phyloP scores from a whole-genome alignment of 352 stramenopile species.

The Pythium plurisporium region DNA sequence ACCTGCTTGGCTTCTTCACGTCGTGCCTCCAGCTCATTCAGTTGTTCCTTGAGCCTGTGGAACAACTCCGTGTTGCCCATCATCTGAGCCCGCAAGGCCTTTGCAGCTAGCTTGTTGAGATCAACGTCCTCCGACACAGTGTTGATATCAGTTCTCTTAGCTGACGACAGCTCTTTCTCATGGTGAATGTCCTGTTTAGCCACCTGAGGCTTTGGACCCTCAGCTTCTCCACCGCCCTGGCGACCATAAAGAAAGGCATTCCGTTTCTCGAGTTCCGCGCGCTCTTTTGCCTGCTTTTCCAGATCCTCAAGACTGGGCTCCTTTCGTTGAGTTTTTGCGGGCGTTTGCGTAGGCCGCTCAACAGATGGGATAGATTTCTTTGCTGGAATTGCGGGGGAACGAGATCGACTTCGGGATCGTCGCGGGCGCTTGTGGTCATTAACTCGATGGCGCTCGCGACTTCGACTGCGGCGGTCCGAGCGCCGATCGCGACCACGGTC shows the following conservation, averaged over 20 bases:
- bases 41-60: slow-evolving; percentile 61
- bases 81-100: slow-evolving; percentile 76
- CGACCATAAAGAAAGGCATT: slow-evolving; percentile 64
- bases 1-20: slow-evolving; percentile 37
- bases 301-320: slow-evolving; percentile 9
- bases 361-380: background rate
- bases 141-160: too few relatives aligned
- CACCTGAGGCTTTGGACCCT: too few relatives aligned
- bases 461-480: background rate
- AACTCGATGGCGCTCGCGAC: background rate
- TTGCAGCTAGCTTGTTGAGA: slow-evolving; percentile 79
- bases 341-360: background rate
- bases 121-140: slow-evolving; percentile 36
- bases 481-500: background rate
- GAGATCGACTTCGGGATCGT: slow-evolving; percentile 14
- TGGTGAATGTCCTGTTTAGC: too few relatives aligned
- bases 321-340: slow-evolving; percentile 15
- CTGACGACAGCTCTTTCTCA: too few relatives aligned
- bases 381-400: slow-evolving; percentile 1
- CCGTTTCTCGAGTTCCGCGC: slow-evolving; percentile 38
- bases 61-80: slow-evolving; percentile 76
- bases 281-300: slow-evolving; percentile 21
- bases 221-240: background rate
- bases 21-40: slow-evolving; percentile 77
- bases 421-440: background rate